Conservation (phyloP, 2,329 filamentous ascomycete genomes). For the Aspergillus sp. region DNA sequence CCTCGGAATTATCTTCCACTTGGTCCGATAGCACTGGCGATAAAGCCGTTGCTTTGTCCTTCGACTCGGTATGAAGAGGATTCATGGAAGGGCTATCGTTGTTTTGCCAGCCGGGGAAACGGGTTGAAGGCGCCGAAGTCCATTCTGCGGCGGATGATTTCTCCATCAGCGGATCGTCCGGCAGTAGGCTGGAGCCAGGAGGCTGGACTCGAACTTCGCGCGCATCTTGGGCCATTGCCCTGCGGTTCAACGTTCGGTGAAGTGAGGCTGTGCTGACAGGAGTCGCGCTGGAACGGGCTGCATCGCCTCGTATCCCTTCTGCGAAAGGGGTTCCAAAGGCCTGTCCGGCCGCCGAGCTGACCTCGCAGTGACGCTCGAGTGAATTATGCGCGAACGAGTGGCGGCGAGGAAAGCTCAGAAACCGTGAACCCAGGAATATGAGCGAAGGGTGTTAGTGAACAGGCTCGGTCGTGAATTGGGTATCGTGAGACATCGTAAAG, state of each 20-base stretch:
- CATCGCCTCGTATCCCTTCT: constrained; percentile 26
- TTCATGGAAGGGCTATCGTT: constrained; percentile 23
- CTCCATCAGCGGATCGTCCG: constrained; percentile 24
- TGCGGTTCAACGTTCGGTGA: constrained; percentile 20
- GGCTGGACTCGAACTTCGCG: constrained; percentile 23
- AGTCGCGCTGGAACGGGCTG: constrained; percentile 22
- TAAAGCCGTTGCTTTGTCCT: constrained; percentile 20
- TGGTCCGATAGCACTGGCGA: constrained; percentile 21
- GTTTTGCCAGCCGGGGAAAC: constrained; percentile 14
- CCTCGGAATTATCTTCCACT: constrained; percentile 14
- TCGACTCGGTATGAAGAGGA: constrained; percentile 19
- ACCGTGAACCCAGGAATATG: not conserved
- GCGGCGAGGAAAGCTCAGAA: not conserved
- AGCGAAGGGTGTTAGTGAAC: not conserved
- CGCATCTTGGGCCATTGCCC: constrained; percentile 35
- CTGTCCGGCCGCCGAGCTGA: constrained; percentile 5
- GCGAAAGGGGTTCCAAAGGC: constrained; percentile 7
- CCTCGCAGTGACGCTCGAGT: not conserved
- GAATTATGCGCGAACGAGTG: not conserved
- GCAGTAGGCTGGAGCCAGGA: constrained; percentile 18
- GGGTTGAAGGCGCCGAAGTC: constrained; percentile 12
- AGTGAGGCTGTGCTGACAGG: constrained; percentile 23
- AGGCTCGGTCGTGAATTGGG: not conserved
- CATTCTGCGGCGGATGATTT: constrained; percentile 19
- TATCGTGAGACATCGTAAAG: not conserved